Evolutionary conservation across 352 stramenopile species (phyloP), one percentile per base, ranked within the genome.

Genomic region (Globisporangium alternatum): DNA sequence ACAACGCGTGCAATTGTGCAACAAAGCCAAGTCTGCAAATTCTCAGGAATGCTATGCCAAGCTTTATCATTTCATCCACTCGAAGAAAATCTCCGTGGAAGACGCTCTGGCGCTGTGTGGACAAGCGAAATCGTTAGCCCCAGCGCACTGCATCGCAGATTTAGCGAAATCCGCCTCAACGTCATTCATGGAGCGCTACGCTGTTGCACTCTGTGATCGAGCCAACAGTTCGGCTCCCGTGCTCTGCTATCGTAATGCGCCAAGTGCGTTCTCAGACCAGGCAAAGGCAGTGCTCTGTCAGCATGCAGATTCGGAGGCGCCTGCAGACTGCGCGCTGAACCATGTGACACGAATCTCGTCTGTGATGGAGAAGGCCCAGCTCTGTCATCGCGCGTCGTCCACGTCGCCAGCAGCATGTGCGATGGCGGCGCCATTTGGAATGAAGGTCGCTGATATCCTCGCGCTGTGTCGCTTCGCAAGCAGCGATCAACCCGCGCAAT

Each of bases 231-330:
- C 53, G 4, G 67, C 71, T 9, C 76, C 74, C 52, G 75, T 74
- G 30, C 60, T 58, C 31, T 90, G 79, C 53, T 83, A 79, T 45
- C 64, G 60, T 7, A 55, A 39, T 0, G 60, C 78, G 1, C 79
- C 81, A 49, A 39, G 47, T 15, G 61, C 62, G 4, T 88, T 77
- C 62, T 65, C 69, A 1, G 74, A 79, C 15, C 22, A 67, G 5
- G 51, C 78, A 6, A 86, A 86, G 25, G 57, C 74, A 0, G 49
- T 60, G 17, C 66, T 91, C 3, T 89, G 82, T 35, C 60, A 58
- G 1, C 48, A 76, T 15, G 71, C 82, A 5, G 60, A 69, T 19
- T 79, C 66, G n/a, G 63, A 72, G 3, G 72, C 58, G 2, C 80
- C 78, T 35, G 72, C 71, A 2, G 53, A 45, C 0, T 90, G 79